A percentile compares a stretch with the other conserved stretches of the same genome.
Evolutionary conservation across 176 grass and related monocot species (phyloP).

Genomic region (Miscanthus lutarioriparius): DNA sequence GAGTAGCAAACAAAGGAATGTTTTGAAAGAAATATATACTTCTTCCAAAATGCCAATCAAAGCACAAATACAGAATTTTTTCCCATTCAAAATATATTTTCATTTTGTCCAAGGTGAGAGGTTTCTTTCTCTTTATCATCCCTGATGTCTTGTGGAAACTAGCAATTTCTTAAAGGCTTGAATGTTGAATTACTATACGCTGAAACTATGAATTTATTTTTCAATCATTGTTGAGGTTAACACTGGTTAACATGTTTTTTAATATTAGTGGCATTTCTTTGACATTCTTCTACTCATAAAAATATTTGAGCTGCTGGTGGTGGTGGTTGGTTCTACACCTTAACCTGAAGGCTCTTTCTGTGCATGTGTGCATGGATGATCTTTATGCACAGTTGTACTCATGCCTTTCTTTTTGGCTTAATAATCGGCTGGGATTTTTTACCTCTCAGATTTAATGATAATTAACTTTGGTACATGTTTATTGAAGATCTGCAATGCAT

Average conservation of each 20-base stretch:
- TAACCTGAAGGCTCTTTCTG: no score
- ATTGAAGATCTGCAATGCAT: not conserved
- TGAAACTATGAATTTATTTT: no score
- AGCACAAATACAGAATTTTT: not conserved
- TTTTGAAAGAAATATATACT: not conserved
- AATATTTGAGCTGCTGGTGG: no score
- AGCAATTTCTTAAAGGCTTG: not conserved
- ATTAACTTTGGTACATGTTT: not conserved
- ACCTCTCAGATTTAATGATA: not conserved
- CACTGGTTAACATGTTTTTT: no score
- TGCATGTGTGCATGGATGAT: no score
- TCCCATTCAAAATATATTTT: not conserved
- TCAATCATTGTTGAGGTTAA: no score
- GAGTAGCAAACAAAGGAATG: not conserved
- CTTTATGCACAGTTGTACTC: no score
- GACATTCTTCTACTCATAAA: no score
- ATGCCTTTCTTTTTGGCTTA: not conserved
- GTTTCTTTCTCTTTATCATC: constrained; percentile 19
- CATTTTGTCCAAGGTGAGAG: not conserved
- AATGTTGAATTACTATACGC: not conserved
- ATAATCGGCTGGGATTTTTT: not conserved
- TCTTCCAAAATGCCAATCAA: not conserved
- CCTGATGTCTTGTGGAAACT: constrained; percentile 1
- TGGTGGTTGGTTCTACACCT: no score
- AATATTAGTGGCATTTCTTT: no score